Conservation (phyloP, 2,329 filamentous ascomycete species). For the Xylaria sp. region DNA sequence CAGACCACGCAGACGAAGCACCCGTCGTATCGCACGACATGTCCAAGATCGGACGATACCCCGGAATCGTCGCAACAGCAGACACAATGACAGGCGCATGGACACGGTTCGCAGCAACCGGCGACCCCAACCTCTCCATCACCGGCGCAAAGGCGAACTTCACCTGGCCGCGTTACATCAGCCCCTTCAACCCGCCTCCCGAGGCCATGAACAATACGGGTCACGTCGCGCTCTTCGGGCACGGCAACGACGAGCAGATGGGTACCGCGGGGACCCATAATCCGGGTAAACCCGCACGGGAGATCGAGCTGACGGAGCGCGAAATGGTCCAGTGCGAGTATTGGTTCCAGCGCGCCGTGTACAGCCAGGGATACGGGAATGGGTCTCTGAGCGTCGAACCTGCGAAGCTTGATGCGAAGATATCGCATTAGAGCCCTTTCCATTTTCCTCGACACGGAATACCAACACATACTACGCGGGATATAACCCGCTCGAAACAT, state of each 20-base stretch:
- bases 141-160: constrained; percentile 15
- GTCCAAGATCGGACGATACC: constrained; percentile 29
- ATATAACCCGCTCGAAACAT: too few relatives aligned
- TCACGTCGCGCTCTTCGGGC: constrained; percentile 50
- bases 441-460: background rate
- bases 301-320: constrained; percentile 38
- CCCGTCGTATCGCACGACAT: constrained; percentile 41
- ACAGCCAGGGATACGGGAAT: constrained; percentile 42
- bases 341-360: constrained; percentile 53
- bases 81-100: constrained; percentile 42
- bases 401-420: constrained; percentile 1
- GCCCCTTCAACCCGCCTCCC: constrained; percentile 33
- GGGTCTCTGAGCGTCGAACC: constrained; percentile 15
- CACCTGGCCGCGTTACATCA: constrained; percentile 41
- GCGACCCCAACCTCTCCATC: constrained; percentile 25
- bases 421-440: constrained; percentile 6
- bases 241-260: constrained; percentile 52
- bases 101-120: constrained; percentile 34
- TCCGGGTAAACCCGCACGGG: constrained; percentile 40
- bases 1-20: constrained; percentile 46
- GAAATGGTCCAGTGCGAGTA: constrained; percentile 50
- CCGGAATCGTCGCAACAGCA: constrained; percentile 37
- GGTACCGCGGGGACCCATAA: constrained; percentile 29
- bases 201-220: constrained; percentile 24
- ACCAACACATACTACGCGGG: too few relatives aligned